Base-by-base conservation (phyloP, 1,284 basidiomycete species). In the Microbotryomycetes sp. region DNA sequence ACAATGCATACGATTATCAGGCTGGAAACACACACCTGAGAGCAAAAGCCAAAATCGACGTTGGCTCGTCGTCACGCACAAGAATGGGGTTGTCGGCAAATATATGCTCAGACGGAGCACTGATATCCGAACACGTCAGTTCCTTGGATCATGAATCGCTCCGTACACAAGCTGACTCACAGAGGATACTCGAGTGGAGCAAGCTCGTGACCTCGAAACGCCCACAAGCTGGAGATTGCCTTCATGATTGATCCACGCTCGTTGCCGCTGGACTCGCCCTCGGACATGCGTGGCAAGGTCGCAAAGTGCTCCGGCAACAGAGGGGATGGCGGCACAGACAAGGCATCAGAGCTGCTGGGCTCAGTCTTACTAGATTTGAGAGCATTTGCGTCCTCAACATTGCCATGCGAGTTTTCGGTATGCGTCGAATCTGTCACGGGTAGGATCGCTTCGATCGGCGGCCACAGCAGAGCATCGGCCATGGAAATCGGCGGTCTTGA, bases 11-110 rank as follows among this genome's bases (percentile, higher is more conserved):
- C 60, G 13, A 35, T 7, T 49, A 11, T 46, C 45, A 60, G 46
- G 9, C 53, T 4, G n/a, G 24, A 47, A 9, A 27, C 52, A 73
- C 82, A 70, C 70, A 91, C 86, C 88, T 91, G 50, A 99, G 79
- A 9, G 92, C 92, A 58, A 97, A 85, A 3, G 96, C 94, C 67
- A 98, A 94, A 71, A 98, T 96, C 9, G 92, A 97, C 0, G 92
- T 97, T 3, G 96, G 96, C 75, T 99, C 96, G 74, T 97, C 93
- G 52, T 93, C 94, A 24, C 96, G 84, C 27, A 98, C 88, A 53
- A 97, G 86, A 81, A 97, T 94, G 1, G 87, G 86, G 16, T 91
- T 93, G 73, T 97, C 94, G 29, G 90, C 83, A 76, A 97, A 97
- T 54, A 98, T 87, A 72, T 96, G 91, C 71, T 94, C 91, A 0